These are phyloP conservation scores for Xylaria sp. DNA, from an alignment of 2,329 filamentous ascomycete species.

Conservation along the genomic window DNA sequence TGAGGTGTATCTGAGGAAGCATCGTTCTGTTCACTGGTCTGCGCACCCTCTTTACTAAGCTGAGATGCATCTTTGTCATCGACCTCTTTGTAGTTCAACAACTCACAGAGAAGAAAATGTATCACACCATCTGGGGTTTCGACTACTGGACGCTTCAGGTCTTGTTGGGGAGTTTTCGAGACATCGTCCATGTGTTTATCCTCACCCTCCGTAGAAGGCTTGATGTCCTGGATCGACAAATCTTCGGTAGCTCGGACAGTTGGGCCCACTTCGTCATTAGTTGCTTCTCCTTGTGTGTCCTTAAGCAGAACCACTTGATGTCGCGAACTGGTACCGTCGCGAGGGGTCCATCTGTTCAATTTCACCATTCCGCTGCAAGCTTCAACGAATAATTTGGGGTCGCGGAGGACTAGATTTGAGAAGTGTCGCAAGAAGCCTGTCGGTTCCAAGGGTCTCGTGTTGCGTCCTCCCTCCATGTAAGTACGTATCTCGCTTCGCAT, in stretches of 20 bases:
- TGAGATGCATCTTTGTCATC: slow-evolving; percentile 78
- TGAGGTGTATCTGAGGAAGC: slow-evolving; percentile 50
- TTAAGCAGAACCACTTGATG: slow-evolving; percentile 57
- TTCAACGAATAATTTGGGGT: slow-evolving; percentile 87
- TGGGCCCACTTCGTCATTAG: slow-evolving; percentile 57
- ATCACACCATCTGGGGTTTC: slow-evolving; percentile 96
- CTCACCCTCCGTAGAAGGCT: slow-evolving; percentile 67
- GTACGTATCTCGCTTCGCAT: slow-evolving; percentile 89
- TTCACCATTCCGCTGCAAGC: slow-evolving; percentile 87
- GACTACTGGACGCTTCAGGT: slow-evolving; percentile 84
- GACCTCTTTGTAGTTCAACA: slow-evolving; percentile 91
- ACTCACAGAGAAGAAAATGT: slow-evolving; percentile 91
- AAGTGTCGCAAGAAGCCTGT: slow-evolving; percentile 79
- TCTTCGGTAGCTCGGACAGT: slow-evolving; percentile 60
- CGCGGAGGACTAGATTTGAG: slow-evolving; percentile 81
- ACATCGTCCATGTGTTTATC: slow-evolving; percentile 72
- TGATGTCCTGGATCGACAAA: slow-evolving; percentile 63
- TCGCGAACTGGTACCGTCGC: slow-evolving; percentile 49
- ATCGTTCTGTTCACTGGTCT: slow-evolving; percentile 50
- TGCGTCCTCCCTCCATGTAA: slow-evolving; percentile 72
- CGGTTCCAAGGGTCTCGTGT: slow-evolving; percentile 72
- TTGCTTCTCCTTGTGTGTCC: slow-evolving; percentile 48
- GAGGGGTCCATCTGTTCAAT: slow-evolving; percentile 68
- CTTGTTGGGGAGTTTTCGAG: slow-evolving; percentile 68
- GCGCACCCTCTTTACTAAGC: slow-evolving; percentile 57